phyloP scores from a whole-genome alignment of 1,284 basidiomycete species.

The Irpex sp. region DNA sequence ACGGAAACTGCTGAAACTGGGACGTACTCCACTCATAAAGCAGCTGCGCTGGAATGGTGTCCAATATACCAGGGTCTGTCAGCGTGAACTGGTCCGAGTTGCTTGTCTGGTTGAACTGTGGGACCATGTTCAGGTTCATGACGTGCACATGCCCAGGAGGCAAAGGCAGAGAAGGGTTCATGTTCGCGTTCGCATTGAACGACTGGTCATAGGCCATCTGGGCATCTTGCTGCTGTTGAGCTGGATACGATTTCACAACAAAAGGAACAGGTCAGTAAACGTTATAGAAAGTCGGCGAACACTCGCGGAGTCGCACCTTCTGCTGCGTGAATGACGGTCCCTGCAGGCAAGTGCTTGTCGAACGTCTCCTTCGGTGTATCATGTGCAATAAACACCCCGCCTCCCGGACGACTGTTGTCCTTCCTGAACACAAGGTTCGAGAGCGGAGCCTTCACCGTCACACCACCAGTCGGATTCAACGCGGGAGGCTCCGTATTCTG shows the following conservation, averaged over 20 bases:
- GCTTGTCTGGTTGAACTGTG: slow-evolving; percentile 49
- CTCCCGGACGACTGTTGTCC: slow-evolving; percentile 74
- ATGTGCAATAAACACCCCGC: slow-evolving; percentile 79
- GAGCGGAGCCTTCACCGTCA: slow-evolving; percentile 52
- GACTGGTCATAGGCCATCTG: slow-evolving; percentile 34
- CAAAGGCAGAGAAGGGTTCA: slow-evolving; percentile 50
- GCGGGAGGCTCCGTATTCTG: slow-evolving; percentile 55
- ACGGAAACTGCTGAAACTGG: slow-evolving; percentile 24
- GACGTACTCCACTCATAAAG: slow-evolving; percentile 83
- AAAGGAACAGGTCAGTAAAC: slow-evolving; percentile 7
- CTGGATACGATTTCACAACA: neutral
- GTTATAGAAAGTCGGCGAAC: slow-evolving; percentile 11
- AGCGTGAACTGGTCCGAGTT: slow-evolving; percentile 59
- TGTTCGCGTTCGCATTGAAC: slow-evolving; percentile 35
- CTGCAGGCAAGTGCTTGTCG: slow-evolving; percentile 59
- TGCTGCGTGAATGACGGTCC: slow-evolving; percentile 55
- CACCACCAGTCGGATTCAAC: slow-evolving; percentile 73
- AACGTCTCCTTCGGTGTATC: slow-evolving; percentile 42
- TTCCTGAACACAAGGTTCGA: slow-evolving; percentile 66
- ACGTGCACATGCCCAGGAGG: slow-evolving; percentile 60
- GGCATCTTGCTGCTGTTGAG: slow-evolving; percentile 11
- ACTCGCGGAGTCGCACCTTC: slow-evolving; percentile 5
- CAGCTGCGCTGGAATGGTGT: slow-evolving; percentile 74
- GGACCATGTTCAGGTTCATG: slow-evolving; percentile 51
- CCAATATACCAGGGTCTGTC: slow-evolving; percentile 72